phyloP scores from a whole-genome alignment of 306 rosid species.

The Vigna reflexopilosa region DNA sequence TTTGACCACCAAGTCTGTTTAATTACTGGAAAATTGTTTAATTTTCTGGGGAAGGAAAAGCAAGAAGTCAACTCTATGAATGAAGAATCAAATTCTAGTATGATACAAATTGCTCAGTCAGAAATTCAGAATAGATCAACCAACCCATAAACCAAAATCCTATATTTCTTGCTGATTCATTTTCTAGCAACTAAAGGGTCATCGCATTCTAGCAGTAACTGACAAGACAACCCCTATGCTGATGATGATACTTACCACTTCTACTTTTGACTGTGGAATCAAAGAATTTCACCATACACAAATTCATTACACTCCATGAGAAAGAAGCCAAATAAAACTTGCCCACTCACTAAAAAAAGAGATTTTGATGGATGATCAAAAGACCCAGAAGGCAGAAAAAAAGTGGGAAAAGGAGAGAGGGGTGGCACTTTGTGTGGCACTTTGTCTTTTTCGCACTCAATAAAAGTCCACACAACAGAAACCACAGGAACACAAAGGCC shows the following conservation, averaged over 20 bases:
- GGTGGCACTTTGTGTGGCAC: slow-evolving; percentile 41
- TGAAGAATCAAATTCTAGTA: not conserved
- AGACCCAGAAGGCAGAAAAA: slow-evolving; percentile 36
- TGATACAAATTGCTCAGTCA: not conserved
- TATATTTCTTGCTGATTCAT: slow-evolving; percentile 9
- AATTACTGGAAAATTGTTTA: slow-evolving; percentile 1
- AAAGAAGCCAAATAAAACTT: slow-evolving; percentile 21
- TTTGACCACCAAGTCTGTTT: slow-evolving; percentile 8
- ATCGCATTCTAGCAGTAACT: slow-evolving; percentile 10
- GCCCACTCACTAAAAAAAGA: slow-evolving; percentile 8
- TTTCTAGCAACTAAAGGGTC: slow-evolving; percentile 52
- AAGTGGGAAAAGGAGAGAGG: slow-evolving; percentile 13
- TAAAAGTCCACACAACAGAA: slow-evolving; percentile 16
- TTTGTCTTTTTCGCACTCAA: slow-evolving; percentile 43
- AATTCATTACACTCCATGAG: slow-evolving; percentile 68
- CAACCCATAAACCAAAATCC: slow-evolving; percentile 12
- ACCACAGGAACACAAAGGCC: not conserved
- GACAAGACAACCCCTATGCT: slow-evolving; percentile 16
- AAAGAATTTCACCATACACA: slow-evolving; percentile 49
- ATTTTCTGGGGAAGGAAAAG: not conserved
- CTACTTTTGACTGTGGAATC: slow-evolving; percentile 29
- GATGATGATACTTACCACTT: slow-evolving; percentile 43
- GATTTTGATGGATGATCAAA: slow-evolving; percentile 34
- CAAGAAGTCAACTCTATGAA: slow-evolving; percentile 27
- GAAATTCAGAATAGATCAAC: slow-evolving; percentile 17